Evolutionary conservation across 2,329 filamentous ascomycete species (phyloP), one percentile per base, ranked within the genome.

Genomic region (Penicillium brevicompactum): DNA sequence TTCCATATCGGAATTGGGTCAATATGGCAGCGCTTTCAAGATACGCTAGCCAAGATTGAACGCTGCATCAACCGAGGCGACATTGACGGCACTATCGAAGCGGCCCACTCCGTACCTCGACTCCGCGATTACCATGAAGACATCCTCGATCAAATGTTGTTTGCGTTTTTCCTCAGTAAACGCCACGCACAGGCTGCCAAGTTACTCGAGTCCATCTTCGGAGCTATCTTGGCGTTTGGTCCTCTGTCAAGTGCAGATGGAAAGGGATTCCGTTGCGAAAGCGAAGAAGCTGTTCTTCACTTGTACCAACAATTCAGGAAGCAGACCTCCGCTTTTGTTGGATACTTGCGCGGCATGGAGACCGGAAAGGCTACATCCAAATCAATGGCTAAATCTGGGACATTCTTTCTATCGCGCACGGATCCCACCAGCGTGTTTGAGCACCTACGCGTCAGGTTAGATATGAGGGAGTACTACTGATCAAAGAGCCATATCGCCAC

Each of bases 141-240:
- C 32, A 83, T 87, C 7, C 79, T 96, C 2, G 88, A 95, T 67
- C 81, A 85, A 48, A 91, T 95, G 45, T 84, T 92, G 76, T 84
- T 86, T 58, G 84, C 85, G 0, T 76, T 94, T 0, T 81, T 96
- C 13, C 76, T 96, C 2, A 83, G 89, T 55, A 90, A 89, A 65
- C 81, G 89, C 34, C 91, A 96, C 70, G 80, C 85, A 55, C 87
- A 90, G 1, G 84, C 92, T 0, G 78, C 92, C 59, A 83, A 82
- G 38, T 75, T 95, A 0, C 76, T 96, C 0, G 89, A 95, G 57
- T 87, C 89, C 16, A 89, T 93, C 1, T 93, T 95, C 60, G 78
- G 80, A 1, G 73, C 84, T 0, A 82, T 96, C n/a, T 76, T 96
- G 10, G 77, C 80, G 11, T 94, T 94, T 67, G 85, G 87, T 51